These are phyloP conservation scores for Pontederia paniculata DNA, from an alignment of 176 grass and related monocot genomes.

Conservation along the genomic window DNA sequence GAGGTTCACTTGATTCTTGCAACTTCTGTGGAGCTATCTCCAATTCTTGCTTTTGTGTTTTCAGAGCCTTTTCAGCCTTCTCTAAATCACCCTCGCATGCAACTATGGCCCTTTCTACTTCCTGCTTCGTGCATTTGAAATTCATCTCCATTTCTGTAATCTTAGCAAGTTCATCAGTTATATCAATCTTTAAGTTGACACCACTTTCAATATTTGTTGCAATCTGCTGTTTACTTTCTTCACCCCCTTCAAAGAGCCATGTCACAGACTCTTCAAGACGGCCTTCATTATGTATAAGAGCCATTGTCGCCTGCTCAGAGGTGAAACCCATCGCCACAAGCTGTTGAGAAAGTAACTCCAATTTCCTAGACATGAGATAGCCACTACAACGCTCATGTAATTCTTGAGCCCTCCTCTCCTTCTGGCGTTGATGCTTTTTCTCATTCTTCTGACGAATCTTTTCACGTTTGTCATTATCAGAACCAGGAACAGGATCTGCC, in stretches of 20 bases:
- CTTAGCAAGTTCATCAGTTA: constrained; percentile 67
- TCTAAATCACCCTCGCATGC: constrained; percentile 81
- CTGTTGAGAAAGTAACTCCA: constrained; percentile 68
- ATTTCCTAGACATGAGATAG: constrained; percentile 91
- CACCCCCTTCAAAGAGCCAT: constrained; percentile 80
- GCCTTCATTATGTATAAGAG: constrained; percentile 93
- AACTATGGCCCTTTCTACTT: constrained; percentile 95
- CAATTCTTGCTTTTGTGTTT: constrained; percentile 68
- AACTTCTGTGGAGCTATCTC: constrained; percentile 19
- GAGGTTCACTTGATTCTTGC: constrained; percentile 42
- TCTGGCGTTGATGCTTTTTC: constrained; percentile 93
- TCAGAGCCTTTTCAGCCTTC: constrained; percentile 72
- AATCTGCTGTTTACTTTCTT: constrained; percentile 68
- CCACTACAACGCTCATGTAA: constrained; percentile 87
- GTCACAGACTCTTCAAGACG: constrained; percentile 76
- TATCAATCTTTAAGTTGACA: constrained; percentile 83
- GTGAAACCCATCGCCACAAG: constrained; percentile 94
- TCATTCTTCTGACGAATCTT: constrained; percentile 99
- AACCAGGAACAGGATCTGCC: constrained; percentile 56
- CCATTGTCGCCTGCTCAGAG: constrained; percentile 88
- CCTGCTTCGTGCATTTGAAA: constrained; percentile 84
- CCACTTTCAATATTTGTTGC: constrained; percentile 45
- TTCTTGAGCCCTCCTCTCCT: constrained; percentile 83
- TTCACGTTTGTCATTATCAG: constrained; percentile 85
- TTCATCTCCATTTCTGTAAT: constrained; percentile 58